Evolutionary conservation across 495 filamentous ascomycete genomes (phyloP).

Genomic region (Oleoguttula mirabilis): DNA sequence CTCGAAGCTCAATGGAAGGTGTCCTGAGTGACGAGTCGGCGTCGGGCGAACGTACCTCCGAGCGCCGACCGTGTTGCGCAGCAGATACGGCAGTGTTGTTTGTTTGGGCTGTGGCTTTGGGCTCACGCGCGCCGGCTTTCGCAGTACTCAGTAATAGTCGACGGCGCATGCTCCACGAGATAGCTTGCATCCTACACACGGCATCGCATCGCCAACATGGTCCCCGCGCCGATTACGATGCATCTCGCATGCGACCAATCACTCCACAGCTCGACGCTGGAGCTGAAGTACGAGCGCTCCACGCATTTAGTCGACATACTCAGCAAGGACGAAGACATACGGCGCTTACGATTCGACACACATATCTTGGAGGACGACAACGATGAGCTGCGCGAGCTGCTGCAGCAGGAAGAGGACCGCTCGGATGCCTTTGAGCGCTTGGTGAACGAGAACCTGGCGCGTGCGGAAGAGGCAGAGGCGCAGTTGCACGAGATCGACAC

Average conservation of each 20-base stretch:
- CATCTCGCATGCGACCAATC: constrained; percentile 28
- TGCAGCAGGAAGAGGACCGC: constrained; percentile 44
- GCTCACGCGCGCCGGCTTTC: too few relatives aligned
- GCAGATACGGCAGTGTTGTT: too few relatives aligned
- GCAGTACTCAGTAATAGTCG: too few relatives aligned
- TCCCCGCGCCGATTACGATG: constrained; percentile 2
- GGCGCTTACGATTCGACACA: constrained; percentile 51
- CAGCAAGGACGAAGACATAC: constrained; percentile 53
- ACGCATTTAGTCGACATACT: constrained; percentile 46
- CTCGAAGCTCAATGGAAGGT: constrained; percentile 1
- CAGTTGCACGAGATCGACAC: constrained; percentile 45
- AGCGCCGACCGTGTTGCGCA: too few relatives aligned
- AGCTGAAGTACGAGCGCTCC: constrained; percentile 53
- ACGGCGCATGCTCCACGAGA: too few relatives aligned
- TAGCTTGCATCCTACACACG: neutral
- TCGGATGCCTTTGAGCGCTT: constrained; percentile 37
- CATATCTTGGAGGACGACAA: constrained; percentile 62
- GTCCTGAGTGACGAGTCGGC: too few relatives aligned
- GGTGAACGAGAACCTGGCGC: constrained; percentile 42
- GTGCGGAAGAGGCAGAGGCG: constrained; percentile 45
- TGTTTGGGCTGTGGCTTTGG: too few relatives aligned
- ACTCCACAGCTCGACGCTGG: constrained; percentile 40
- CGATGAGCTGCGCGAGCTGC: constrained; percentile 47
- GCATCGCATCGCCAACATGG: constrained; percentile 4
- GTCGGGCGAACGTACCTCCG: too few relatives aligned